phyloP scores from a whole-genome alignment of 768 basidiomycete species.

The Saitozyma sp. region DNA sequence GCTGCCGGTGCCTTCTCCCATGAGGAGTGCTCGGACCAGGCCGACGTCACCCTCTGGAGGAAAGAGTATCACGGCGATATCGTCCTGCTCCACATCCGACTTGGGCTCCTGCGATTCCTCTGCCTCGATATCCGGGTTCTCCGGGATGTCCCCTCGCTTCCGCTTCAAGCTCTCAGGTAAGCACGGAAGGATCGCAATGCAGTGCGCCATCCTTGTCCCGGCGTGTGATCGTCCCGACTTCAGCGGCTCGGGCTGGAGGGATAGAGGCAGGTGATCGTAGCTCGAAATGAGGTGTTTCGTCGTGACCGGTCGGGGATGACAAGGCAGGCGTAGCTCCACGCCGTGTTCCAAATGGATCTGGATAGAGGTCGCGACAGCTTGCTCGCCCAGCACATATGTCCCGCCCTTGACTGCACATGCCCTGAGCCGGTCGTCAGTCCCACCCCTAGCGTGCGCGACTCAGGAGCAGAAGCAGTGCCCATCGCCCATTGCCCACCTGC shows the following conservation, averaged over 20 bases:
- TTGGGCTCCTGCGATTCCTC: not conserved
- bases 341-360: conserved; percentile 1
- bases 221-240: not conserved
- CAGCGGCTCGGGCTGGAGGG: not conserved
- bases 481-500: conserved; percentile 47
- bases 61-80: conserved; percentile 47
- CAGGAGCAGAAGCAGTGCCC: not conserved
- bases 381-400: conserved; percentile 55
- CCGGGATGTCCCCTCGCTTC: conserved; percentile 5
- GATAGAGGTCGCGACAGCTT: conserved; percentile 26
- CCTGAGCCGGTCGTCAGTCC: conserved; percentile 53
- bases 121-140: not conserved
- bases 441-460: conserved; percentile 43
- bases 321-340: conserved; percentile 25
- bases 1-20: conserved; percentile 51
- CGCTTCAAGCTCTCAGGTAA: conserved; percentile 13
- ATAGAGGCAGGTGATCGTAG: conserved; percentile 26
- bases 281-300: conserved; percentile 34
- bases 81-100: conserved; percentile 28
- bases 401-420: conserved; percentile 71
- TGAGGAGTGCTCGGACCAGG: conserved; percentile 45
- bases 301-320: conserved; percentile 34
- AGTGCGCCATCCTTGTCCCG: conserved; percentile 20
- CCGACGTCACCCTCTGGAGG: conserved; percentile 32
- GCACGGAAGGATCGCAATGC: conserved; percentile 36